Conservation (phyloP, 148 eudicot genomes). For the Agrostemma githago region DNA sequence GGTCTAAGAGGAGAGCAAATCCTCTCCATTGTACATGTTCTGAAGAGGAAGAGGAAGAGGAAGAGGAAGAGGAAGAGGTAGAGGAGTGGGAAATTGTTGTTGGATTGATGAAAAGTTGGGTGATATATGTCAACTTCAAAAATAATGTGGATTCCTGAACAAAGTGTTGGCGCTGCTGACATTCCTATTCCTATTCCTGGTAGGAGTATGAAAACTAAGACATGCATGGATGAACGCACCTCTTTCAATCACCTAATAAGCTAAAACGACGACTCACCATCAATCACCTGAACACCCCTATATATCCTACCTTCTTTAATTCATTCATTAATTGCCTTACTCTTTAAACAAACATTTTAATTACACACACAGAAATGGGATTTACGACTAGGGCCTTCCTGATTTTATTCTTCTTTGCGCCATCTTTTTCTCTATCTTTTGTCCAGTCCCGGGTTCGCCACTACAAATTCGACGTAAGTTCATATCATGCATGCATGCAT, state of each 20-base stretch:
- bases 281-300: not conserved
- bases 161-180: not conserved
- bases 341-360: not conserved
- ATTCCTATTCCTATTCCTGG: too few species aligned
- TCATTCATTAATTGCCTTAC: too few species aligned
- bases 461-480: conserved; percentile 8
- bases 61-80: too few species aligned
- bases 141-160: not conserved
- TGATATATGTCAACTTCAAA: not conserved
- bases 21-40: too few species aligned
- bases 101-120: too few species aligned
- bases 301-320: too few species aligned
- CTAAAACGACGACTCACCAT: conserved; percentile 6
- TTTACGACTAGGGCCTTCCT: not conserved
- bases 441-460: conserved; percentile 7
- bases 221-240: not conserved
- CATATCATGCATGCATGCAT: not conserved
- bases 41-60: too few species aligned
- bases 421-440: not conserved
- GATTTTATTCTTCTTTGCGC: not conserved
- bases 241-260: conserved; percentile 10
- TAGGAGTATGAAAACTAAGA: too few species aligned
- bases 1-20: too few species aligned
- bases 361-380: conserved; percentile 1
- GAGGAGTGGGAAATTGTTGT: too few species aligned